These are phyloP conservation scores for Linnemannia zychae DNA, from an alignment of 192 early-diverging fungal species.

Conservation along the genomic window DNA sequence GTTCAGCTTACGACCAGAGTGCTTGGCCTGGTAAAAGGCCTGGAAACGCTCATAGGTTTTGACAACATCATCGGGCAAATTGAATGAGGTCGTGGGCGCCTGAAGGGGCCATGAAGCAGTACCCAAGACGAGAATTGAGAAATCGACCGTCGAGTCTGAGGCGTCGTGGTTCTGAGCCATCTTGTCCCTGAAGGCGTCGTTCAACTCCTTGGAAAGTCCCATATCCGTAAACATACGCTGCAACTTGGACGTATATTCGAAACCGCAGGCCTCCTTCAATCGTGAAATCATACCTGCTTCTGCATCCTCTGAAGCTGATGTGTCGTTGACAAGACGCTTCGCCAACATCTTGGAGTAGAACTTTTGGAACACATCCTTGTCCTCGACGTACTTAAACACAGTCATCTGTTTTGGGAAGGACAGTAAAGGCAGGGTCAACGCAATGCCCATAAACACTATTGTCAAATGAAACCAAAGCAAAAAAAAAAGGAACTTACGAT, in stretches of 20 bases:
- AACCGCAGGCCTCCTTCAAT: slow-evolving; percentile 93
- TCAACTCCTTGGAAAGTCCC: slow-evolving; percentile 89
- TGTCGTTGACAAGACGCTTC: slow-evolving; percentile 90
- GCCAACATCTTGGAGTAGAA: slow-evolving; percentile 95
- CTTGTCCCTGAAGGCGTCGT: slow-evolving; percentile 83
- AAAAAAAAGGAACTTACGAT: slow-evolving; percentile 65
- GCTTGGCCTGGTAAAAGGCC: slow-evolving; percentile 89
- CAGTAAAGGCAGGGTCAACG: not conserved
- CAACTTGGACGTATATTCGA: slow-evolving; percentile 95
- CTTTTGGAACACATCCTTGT: slow-evolving; percentile 99
- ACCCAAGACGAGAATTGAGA: slow-evolving; percentile 88
- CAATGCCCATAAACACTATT: not conserved
- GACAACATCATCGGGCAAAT: slow-evolving; percentile 90
- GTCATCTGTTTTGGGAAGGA: slow-evolving; percentile 74
- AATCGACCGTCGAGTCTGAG: slow-evolving; percentile 68
- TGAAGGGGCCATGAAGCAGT: slow-evolving; percentile 93
- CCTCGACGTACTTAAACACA: slow-evolving; percentile 96
- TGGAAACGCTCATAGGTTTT: slow-evolving; percentile 89
- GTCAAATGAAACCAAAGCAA: not conserved
- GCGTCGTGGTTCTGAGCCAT: slow-evolving; percentile 57
- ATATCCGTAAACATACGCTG: slow-evolving; percentile 98
- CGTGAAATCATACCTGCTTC: slow-evolving; percentile 96
- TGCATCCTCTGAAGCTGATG: slow-evolving; percentile 91
- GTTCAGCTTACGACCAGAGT: slow-evolving; percentile 91
- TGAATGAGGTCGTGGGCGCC: slow-evolving; percentile 82